These are phyloP conservation scores for sorghum (Sorghum bicolor) DNA, from an alignment of 176 grass and related monocot species.

Conservation along the genomic window Sorghum_bicolor_NCBIv3 NC_012871.2:14447501-14448000, in stretches of 20 bases:
- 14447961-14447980: constrained; percentile 54
- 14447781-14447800: background rate
- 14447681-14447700: constrained; percentile 39
- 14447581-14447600: too few species aligned
- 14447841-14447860: constrained; percentile 45
- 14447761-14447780: constrained; percentile 47
- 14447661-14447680: constrained; percentile 11
- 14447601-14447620: too few species aligned
- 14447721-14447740: constrained; percentile 56
- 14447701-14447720: constrained; percentile 39
- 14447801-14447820: background rate
- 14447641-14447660: too few species aligned
- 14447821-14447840: constrained; percentile 50
- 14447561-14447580: too few species aligned
- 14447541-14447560: too few species aligned
- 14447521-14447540: too few species aligned
- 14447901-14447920: constrained; percentile 39
- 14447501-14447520: too few species aligned
- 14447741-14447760: background rate
- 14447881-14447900: constrained; percentile 38
- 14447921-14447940: constrained; percentile 33
- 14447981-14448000: constrained; percentile 9
- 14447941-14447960: constrained; percentile 36
- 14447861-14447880: constrained; percentile 19
- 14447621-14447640: too few species aligned